phyloP scores from a whole-genome alignment of 139 green algal species.

The Prasinococcaceae sp. region DNA sequence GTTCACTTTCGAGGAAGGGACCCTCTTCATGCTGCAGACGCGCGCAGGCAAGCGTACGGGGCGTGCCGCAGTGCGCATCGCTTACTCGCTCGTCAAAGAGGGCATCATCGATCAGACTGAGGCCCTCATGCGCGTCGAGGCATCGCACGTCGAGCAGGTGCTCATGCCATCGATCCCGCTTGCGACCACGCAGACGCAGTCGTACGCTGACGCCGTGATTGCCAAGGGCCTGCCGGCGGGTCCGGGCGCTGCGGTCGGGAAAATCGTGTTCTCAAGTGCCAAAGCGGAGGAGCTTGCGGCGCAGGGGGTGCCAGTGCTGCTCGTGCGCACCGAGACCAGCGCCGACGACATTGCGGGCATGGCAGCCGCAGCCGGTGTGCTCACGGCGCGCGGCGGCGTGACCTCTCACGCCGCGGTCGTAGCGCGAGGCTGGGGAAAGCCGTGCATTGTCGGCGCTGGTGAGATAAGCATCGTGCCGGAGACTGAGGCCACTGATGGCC shows the following conservation, averaged over 20 bases:
- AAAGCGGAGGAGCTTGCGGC: conserved; percentile 46
- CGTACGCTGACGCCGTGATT: conserved; percentile 40
- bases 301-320: conserved; percentile 37
- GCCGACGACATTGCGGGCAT: conserved; percentile 80
- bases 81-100: conserved; percentile 56
- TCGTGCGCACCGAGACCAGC: conserved; percentile 60
- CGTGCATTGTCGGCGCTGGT: conserved; percentile 56
- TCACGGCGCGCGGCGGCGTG: conserved; percentile 74
- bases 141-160: conserved; percentile 74
- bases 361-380: conserved; percentile 63
- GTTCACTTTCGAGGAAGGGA: conserved; percentile 74
- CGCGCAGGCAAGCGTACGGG: conserved; percentile 76
- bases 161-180: conserved; percentile 71
- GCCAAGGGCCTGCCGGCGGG: conserved; percentile 53
- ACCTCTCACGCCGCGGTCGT: conserved; percentile 77
- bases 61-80: conserved; percentile 54
- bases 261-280: conserved; percentile 54
- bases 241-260: conserved; percentile 57
- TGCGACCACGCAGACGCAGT: conserved; percentile 35
- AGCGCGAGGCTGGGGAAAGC: conserved; percentile 78
- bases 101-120: conserved; percentile 26
- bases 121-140: conserved; percentile 66
- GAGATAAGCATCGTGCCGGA: background rate
- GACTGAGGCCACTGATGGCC: too few species aligned
- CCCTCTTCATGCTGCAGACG: conserved; percentile 78